Evolutionary conservation across 78 protist genomes (phyloP).

Genomic region (Dictyostelium intermedium): DNA sequence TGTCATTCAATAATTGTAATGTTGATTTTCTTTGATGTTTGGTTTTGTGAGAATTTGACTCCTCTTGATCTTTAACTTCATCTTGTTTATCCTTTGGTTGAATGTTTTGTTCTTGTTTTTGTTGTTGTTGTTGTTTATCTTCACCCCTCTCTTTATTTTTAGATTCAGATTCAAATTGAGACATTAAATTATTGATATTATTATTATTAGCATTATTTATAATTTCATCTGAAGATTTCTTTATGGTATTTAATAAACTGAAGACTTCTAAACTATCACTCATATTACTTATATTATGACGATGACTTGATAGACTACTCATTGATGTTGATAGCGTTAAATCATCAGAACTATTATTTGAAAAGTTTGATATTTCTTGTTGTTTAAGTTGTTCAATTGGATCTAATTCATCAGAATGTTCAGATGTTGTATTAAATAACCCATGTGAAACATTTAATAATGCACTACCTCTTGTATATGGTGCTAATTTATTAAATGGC

Average conservation of each 20-base stretch:
- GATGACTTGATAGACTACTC: not conserved
- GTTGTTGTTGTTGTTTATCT: not conserved
- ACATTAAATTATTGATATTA: not conserved
- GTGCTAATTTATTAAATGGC: constrained; percentile 35
- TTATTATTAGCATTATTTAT: not conserved
- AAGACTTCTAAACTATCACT: not conserved
- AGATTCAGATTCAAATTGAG: not conserved
- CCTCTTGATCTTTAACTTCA: not conserved
- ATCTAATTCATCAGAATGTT: not conserved
- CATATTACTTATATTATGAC: not conserved
- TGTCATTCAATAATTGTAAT: constrained; percentile 39
- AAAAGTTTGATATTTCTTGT: not conserved
- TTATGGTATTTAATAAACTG: not conserved
- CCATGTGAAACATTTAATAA: constrained; percentile 42
- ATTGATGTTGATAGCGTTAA: not conserved
- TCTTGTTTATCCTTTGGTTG: not conserved
- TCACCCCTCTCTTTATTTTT: not conserved
- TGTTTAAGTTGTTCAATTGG: not conserved
- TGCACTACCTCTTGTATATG: constrained; percentile 42
- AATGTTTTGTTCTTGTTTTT: not conserved
- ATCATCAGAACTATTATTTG: not conserved
- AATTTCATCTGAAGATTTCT: constrained; percentile 1
- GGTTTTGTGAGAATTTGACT: not conserved
- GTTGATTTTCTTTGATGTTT: not conserved
- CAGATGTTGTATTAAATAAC: not conserved